phyloP scores from a whole-genome alignment of 2,329 filamentous ascomycete species.

The Aotearoamyces nothofagi region DNA sequence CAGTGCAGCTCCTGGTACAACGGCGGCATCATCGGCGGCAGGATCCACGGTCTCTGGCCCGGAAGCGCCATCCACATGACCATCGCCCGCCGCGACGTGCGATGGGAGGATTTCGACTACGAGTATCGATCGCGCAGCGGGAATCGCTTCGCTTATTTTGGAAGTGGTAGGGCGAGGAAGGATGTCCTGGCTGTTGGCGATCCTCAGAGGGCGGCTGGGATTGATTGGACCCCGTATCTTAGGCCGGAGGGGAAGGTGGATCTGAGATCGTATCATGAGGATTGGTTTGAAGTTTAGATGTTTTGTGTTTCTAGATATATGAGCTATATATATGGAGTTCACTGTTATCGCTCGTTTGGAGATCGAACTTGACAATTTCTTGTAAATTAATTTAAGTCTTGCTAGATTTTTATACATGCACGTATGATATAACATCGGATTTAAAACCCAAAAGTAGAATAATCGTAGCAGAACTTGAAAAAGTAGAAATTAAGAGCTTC shows the following conservation, averaged over 20 bases:
- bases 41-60: conserved; percentile 54
- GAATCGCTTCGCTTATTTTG: conserved; percentile 37
- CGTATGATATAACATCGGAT: too few relatives aligned
- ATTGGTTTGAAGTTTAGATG: conserved; percentile 31
- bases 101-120: conserved; percentile 42
- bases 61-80: conserved; percentile 47
- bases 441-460: too few relatives aligned
- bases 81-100: conserved; percentile 32
- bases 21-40: conserved; percentile 39
- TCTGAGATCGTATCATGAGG: conserved; percentile 45
- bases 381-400: too few relatives aligned
- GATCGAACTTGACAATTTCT: too few relatives aligned
- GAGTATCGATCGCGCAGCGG: conserved; percentile 1
- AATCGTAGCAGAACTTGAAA: too few relatives aligned
- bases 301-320: too few relatives aligned
- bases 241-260: conserved; percentile 35
- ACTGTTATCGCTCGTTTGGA: too few relatives aligned
- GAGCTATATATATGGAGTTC: too few relatives aligned
- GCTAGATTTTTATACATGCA: too few relatives aligned
- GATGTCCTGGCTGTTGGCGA: conserved; percentile 28
- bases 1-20: conserved; percentile 61
- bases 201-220: conserved; percentile 27
- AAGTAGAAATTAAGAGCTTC: too few relatives aligned
- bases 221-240: conserved; percentile 40
- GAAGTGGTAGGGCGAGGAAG: conserved; percentile 45